Evolutionary conservation across 768 basidiomycete genomes (phyloP).

Genomic region (Harrya chromipes): DNA sequence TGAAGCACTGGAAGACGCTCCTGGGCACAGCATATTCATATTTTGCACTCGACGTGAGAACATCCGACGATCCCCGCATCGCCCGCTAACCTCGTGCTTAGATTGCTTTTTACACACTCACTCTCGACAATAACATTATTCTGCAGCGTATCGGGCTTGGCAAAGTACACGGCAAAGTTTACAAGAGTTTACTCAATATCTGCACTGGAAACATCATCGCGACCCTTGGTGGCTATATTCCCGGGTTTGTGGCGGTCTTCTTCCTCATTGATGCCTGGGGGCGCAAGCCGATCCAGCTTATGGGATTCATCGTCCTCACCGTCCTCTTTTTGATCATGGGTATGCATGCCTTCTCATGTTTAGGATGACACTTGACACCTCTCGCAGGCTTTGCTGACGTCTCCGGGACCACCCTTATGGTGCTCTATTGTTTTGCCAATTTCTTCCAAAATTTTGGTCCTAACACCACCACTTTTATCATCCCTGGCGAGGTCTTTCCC

Average conservation of each 20-base stretch:
- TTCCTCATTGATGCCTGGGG: slow-evolving; percentile 73
- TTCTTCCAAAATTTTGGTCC: slow-evolving; percentile 55
- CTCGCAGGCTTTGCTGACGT: slow-evolving; percentile 57
- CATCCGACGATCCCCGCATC: slow-evolving; percentile 10
- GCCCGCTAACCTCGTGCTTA: slow-evolving; percentile 21
- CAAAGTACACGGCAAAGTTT: slow-evolving; percentile 40
- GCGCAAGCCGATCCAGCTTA: slow-evolving; percentile 74
- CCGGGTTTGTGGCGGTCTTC: slow-evolving; percentile 58
- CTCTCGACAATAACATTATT: slow-evolving; percentile 74
- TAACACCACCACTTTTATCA: slow-evolving; percentile 64
- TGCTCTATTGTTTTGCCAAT: slow-evolving; percentile 75
- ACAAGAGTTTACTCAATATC: slow-evolving; percentile 54
- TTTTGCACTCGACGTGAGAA: slow-evolving; percentile 82
- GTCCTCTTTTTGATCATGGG: slow-evolving; percentile 64
- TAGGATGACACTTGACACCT: slow-evolving; percentile 2
- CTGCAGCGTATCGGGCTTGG: slow-evolving; percentile 64
- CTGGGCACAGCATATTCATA: slow-evolving; percentile 76
- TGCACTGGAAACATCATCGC: slow-evolving; percentile 71
- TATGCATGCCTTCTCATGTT: slow-evolving; percentile 26
- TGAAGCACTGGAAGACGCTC: slow-evolving; percentile 74
- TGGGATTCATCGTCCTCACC: slow-evolving; percentile 69
- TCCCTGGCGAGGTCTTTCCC: slow-evolving; percentile 80
- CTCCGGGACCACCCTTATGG: slow-evolving; percentile 50
- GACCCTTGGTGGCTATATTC: slow-evolving; percentile 69
- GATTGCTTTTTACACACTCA: slow-evolving; percentile 84